Percentiles rank a stretch among this genome's conserved stretches.
Conservation (phyloP, 2,329 filamentous ascomycete species). For the Tetracladium maxilliforme region DNA sequence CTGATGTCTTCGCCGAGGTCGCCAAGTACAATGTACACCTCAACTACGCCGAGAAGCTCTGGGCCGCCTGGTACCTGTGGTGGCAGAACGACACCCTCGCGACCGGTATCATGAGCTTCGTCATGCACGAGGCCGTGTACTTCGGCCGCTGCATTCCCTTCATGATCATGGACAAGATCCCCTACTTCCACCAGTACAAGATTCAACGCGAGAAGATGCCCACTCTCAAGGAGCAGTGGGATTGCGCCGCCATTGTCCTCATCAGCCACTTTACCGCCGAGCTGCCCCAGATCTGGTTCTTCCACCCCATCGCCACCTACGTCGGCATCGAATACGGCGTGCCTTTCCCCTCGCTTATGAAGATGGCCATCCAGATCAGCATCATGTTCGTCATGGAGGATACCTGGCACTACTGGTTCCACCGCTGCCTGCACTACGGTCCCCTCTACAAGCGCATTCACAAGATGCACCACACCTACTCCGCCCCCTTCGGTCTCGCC, state of each 20-base stretch:
- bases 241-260: conserved; percentile 85
- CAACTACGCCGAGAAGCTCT: conserved; percentile 75
- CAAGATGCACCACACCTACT: conserved; percentile 99
- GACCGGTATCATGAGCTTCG: conserved; percentile 93
- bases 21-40: conserved; percentile 70
- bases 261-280: conserved; percentile 96
- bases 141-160: conserved; percentile 81
- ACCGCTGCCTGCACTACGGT: conserved; percentile 85
- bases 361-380: conserved; percentile 80
- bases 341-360: conserved; percentile 74
- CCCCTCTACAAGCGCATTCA: conserved; percentile 93
- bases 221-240: conserved; percentile 84
- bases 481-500: conserved; percentile 87
- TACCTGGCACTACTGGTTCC: conserved; percentile 95
- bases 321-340: conserved; percentile 80
- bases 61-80: conserved; percentile 93
- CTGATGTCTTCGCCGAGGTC: conserved; percentile 46
- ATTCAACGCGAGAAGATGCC: conserved; percentile 88
- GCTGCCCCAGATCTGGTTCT: conserved; percentile 96
- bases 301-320: conserved; percentile 90
- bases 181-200: conserved; percentile 86
- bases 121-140: conserved; percentile 89
- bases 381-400: conserved; percentile 95
- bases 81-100: conserved; percentile 97
- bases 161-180: conserved; percentile 81